Evolutionary conservation across 768 basidiomycete species (phyloP), one percentile per base, ranked within the genome.

Genomic region (Vishniacozyma victoriae): DNA sequence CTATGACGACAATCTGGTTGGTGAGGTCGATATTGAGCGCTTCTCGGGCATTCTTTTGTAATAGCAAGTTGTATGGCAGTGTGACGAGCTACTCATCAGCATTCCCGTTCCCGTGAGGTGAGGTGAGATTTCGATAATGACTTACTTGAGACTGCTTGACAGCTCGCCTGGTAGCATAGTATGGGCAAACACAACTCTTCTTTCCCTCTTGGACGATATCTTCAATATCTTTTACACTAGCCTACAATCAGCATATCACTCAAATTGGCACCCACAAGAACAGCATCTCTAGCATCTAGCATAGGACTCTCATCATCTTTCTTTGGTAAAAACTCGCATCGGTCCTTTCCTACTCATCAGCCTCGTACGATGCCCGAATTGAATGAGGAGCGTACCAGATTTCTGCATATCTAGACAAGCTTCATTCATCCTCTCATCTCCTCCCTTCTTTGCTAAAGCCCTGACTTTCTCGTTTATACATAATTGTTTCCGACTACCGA

Each of bases 141-240:
- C 76, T 35, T 52, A 89, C 88, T 78, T 97, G 86, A 25, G 93
- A 89, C 66, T 89, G 87, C 29, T 84, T 81, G 44, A 96, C 89
- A 13, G 91, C 90, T 45, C 79, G 76, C 35, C 95, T 76, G 6
- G 89, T 85, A 3, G 86, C 89, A 69, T 96, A 99, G 72, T 97
- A 99, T 0, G 93, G 88, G 67, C 93, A 99, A 7, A 80, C 82
- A 38, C 82, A 75, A 1, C 79, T 72, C 41, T 80, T 75, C 43
- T 80, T 78, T 2, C 95, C 95, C 1, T 82, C 74, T 6, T 69
- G 70, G 5, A 87, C 86, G 14, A 97, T 79, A 57, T 96, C 92
- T 68, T 97, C 93, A 4, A 99, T 95, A 55, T 95, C 93, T 67
- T 87, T 88, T 0, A 91, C 87, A 1, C 79, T 77, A 0, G 91